These are phyloP conservation scores for Athelia sp. DNA, from an alignment of 1,284 basidiomycete genomes.

Conservation along the genomic window DNA sequence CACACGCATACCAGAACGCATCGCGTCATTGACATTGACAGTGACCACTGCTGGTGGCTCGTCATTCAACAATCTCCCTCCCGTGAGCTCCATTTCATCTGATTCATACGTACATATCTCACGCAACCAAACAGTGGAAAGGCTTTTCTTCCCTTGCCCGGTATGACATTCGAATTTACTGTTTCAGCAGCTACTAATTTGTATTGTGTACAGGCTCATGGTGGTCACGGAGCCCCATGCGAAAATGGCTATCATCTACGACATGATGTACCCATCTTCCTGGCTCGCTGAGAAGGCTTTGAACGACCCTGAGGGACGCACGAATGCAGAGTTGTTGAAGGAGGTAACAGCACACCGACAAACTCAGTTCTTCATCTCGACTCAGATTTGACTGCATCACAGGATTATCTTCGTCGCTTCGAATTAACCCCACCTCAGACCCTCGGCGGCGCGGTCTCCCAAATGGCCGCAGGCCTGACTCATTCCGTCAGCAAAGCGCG, in stretches of 20 bases:
- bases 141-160: slow-evolving; percentile 35
- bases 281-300: slow-evolving; percentile 53
- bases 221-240: slow-evolving; percentile 44
- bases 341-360: slow-evolving; percentile 32
- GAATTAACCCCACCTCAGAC: slow-evolving; percentile 55
- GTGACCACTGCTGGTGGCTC: slow-evolving; percentile 69
- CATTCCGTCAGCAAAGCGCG: slow-evolving; percentile 60
- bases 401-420: slow-evolving; percentile 52
- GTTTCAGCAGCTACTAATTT: slow-evolving; percentile 34
- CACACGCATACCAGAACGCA: slow-evolving; percentile 58
- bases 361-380: not conserved
- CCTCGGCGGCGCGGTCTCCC: slow-evolving; percentile 63
- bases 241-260: slow-evolving; percentile 50
- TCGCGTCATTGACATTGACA: slow-evolving; percentile 60
- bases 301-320: slow-evolving; percentile 46
- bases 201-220: slow-evolving; percentile 25
- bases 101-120: not conserved
- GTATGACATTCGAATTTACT: slow-evolving; percentile 13
- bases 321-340: slow-evolving; percentile 56
- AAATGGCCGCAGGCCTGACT: slow-evolving; percentile 69
- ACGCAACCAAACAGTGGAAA: slow-evolving; percentile 30
- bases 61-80: slow-evolving; percentile 52
- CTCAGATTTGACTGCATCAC: slow-evolving; percentile 2
- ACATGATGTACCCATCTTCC: slow-evolving; percentile 56
- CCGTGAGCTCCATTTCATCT: slow-evolving; percentile 33